A percentile compares a stretch with the other conserved stretches of the same genome.
Evolutionary conservation across 306 rosid genomes (phyloP).

Genomic region (Medicago arabica): DNA sequence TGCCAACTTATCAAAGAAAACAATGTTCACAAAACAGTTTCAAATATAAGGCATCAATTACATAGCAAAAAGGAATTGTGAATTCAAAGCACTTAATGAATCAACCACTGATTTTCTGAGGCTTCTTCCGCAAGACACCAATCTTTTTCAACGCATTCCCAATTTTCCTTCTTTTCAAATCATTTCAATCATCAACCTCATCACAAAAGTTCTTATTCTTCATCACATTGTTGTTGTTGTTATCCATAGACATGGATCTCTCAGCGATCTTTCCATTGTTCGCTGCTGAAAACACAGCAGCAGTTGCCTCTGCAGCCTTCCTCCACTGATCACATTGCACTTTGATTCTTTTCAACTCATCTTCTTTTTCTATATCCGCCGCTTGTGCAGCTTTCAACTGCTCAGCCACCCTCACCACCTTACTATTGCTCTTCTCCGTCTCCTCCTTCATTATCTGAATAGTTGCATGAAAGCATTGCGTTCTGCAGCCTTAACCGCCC

Average conservation of each 20-base stretch:
- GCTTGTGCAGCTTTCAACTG: constrained; percentile 75
- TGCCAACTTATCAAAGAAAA: no score
- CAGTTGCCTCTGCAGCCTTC: constrained; percentile 96
- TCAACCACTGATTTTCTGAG: constrained; percentile 53
- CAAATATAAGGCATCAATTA: no score
- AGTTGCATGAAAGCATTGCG: constrained; percentile 61
- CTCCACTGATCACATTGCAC: constrained; percentile 97
- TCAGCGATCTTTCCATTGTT: constrained; percentile 72
- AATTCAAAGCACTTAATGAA: constrained; percentile 29
- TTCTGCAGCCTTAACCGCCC: constrained; percentile 61
- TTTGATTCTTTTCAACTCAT: constrained; percentile 74
- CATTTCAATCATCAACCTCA: constrained; percentile 72
- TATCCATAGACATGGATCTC: constrained; percentile 74
- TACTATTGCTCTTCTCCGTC: constrained; percentile 61
- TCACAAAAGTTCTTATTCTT: constrained; percentile 65
- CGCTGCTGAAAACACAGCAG: constrained; percentile 76
- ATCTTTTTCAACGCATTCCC: constrained; percentile 92
- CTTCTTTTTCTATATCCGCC: constrained; percentile 68
- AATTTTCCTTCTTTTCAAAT: constrained; percentile 79
- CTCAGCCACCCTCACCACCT: constrained; percentile 65
- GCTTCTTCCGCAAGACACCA: constrained; percentile 94
- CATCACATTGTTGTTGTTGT: constrained; percentile 54
- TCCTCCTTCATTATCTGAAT: constrained; percentile 77
- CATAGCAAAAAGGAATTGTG: no score
- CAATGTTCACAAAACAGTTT: no score